Conservation (phyloP, 148 eudicot genomes). For the Rhododendron mucronatum region DNA sequence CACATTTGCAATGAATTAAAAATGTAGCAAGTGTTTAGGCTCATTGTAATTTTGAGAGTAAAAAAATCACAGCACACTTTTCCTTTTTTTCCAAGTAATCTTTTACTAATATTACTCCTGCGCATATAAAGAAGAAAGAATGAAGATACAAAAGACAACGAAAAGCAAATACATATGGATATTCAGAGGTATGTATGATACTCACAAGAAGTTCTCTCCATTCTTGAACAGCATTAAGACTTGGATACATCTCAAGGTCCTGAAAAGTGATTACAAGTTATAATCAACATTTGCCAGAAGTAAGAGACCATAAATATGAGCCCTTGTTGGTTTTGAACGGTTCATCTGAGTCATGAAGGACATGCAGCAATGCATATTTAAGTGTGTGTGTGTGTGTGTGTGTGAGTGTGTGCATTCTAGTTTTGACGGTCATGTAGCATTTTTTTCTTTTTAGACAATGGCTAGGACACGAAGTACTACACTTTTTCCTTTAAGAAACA, state of each 20-base stretch:
- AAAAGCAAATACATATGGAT: neutral
- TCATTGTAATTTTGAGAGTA: neutral
- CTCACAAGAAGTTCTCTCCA: slow-evolving; percentile 95
- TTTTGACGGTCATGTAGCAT: too few relatives aligned
- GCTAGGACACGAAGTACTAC: too few relatives aligned
- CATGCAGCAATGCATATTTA: neutral
- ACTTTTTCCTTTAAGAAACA: too few relatives aligned
- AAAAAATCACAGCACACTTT: neutral
- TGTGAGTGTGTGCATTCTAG: too few relatives aligned
- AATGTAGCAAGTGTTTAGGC: neutral
- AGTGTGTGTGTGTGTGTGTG: neutral
- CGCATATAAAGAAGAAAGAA: neutral
- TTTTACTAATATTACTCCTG: neutral
- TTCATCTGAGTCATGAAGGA: neutral
- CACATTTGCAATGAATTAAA: neutral
- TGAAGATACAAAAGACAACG: neutral
- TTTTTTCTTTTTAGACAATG: too few relatives aligned
- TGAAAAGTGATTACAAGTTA: slow-evolving; percentile 14
- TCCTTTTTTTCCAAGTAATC: neutral
- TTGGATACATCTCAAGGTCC: slow-evolving; percentile 86
- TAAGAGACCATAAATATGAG: neutral
- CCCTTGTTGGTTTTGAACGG: neutral
- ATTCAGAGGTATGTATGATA: slow-evolving; percentile 6
- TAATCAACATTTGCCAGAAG: neutral
- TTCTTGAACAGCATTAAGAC: slow-evolving; percentile 70